Percentiles rank a stretch among this genome's conserved stretches.
These are phyloP conservation scores for Russula brevipes DNA, from an alignment of 768 basidiomycete species.

Conservation along the genomic window DNA sequence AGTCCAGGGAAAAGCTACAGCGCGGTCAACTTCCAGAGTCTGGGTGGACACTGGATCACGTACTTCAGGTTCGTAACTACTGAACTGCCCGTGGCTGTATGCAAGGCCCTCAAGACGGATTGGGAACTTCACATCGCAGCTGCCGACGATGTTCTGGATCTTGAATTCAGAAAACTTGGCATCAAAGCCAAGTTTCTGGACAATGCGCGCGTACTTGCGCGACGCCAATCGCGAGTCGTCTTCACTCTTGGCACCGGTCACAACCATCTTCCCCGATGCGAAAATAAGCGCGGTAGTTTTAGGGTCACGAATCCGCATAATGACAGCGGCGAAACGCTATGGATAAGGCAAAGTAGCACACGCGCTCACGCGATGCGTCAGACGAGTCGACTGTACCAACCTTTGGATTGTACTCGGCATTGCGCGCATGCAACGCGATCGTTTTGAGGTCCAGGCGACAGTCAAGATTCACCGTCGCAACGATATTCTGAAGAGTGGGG, in stretches of 20 bases:
- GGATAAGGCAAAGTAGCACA: conserved; percentile 44
- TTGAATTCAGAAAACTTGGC: conserved; percentile 99
- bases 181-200: conserved; percentile 98
- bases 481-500: conserved; percentile 99
- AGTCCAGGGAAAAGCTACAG: conserved; percentile 92
- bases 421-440: conserved; percentile 94
- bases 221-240: conserved; percentile 96
- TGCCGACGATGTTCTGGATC: conserved; percentile 98
- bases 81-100: conserved; percentile 97
- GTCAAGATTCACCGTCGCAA: conserved; percentile 97
- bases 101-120: conserved; percentile 96
- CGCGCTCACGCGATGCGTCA: conserved; percentile 53
- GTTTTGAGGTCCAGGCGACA: conserved; percentile 97
- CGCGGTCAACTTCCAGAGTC: not conserved
- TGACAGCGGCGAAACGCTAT: conserved; percentile 99
- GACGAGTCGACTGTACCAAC: conserved; percentile 60
- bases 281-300: conserved; percentile 99
- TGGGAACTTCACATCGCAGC: conserved; percentile 98
- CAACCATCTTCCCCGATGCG: conserved; percentile 99
- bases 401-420: conserved; percentile 99
- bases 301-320: conserved; percentile 99
- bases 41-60: conserved; percentile 24
- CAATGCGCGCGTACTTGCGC: conserved; percentile 97
- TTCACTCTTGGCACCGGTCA: conserved; percentile 98
- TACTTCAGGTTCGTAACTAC: conserved; percentile 96